Evolutionary conservation across 2,329 filamentous ascomycete genomes (phyloP), one percentile per base, ranked within the genome.

Genomic region (Aspergillus ochraceoroseus): DNA sequence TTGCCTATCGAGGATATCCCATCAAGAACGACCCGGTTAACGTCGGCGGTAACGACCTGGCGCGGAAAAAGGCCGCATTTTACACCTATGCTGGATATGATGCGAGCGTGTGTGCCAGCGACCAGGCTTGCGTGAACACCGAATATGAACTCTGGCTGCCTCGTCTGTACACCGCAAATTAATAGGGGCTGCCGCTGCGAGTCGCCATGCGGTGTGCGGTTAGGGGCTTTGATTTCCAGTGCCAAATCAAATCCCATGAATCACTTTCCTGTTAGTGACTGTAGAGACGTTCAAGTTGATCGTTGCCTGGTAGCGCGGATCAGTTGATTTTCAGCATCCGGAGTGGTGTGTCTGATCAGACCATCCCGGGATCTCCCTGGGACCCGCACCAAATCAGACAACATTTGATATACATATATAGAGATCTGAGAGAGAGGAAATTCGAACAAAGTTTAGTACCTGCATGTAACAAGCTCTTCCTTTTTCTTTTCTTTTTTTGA

Each of bases 321-420:
- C 20, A 22, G 20, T 22, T 22, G 20, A 9, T 9, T 22, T 9
- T 27, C 36, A 27, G 35, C 26, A 48, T 51, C 49, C 49, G 49
- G 43, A 38, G 49, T 52, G 49, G 49, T 47, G 33, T 52, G 49
- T 44, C 44, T 15, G 29, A 38, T 50, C 51, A 52, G 45, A 43
- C 47, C 49, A 53, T 41, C 36, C n/a, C 51, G 44, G 51, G 46
- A 47, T 22, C 15, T 26, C 35, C 26, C 40, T 35, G 25, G 15
- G n/a, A n/a, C n/a, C n/a, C n/a, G n/a, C n/a, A n/a, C n/a, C n/a
- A n/a, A n/a, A n/a, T n/a, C n/a, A n/a, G n/a, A n/a, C n/a, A n/a
- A n/a, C n/a, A n/a, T n/a, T n/a, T n/a, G n/a, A n/a, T n/a, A n/a
- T n/a, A n/a, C n/a, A n/a, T n/a, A n/a, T n/a, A n/a, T n/a, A n/a